Evolutionary conservation across 2,329 filamentous ascomycete genomes (phyloP).

Genomic region (Monilinia aucupariae): DNA sequence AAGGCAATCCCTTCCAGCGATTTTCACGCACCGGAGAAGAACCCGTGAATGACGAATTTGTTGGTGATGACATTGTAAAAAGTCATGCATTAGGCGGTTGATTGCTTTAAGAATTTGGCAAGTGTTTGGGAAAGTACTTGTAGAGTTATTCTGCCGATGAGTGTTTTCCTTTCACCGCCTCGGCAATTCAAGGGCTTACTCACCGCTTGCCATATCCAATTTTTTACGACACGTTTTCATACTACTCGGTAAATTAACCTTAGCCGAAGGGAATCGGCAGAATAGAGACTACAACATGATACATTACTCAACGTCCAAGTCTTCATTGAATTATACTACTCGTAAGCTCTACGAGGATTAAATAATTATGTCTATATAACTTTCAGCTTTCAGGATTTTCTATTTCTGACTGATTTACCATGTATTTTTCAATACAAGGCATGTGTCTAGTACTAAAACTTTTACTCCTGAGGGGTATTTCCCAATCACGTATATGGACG

Average conservation of each 20-base stretch:
- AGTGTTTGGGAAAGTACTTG: neutral
- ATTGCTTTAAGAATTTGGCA: neutral
- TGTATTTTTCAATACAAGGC: too few species aligned
- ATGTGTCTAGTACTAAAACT: too few species aligned
- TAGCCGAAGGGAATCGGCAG: neutral
- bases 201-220: conserved; percentile 10
- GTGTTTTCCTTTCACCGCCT: neutral
- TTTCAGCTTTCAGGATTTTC: too few species aligned
- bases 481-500: neutral
- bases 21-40: conserved; percentile 51
- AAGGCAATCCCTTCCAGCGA: conserved; percentile 61
- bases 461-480: neutral
- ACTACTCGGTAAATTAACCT: too few species aligned
- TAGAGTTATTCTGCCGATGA: neutral
- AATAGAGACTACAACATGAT: too few species aligned
- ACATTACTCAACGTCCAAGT: neutral
- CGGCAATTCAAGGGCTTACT: neutral
- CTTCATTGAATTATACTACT: too few species aligned
- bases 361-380: too few species aligned
- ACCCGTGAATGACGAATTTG: conserved; percentile 2
- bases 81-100: neutral
- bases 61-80: conserved; percentile 14
- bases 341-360: too few species aligned
- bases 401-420: too few species aligned
- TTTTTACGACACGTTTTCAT: too few species aligned